Evolutionary conservation across 306 rosid genomes (phyloP).

Genomic region (Quercus parvula): DNA sequence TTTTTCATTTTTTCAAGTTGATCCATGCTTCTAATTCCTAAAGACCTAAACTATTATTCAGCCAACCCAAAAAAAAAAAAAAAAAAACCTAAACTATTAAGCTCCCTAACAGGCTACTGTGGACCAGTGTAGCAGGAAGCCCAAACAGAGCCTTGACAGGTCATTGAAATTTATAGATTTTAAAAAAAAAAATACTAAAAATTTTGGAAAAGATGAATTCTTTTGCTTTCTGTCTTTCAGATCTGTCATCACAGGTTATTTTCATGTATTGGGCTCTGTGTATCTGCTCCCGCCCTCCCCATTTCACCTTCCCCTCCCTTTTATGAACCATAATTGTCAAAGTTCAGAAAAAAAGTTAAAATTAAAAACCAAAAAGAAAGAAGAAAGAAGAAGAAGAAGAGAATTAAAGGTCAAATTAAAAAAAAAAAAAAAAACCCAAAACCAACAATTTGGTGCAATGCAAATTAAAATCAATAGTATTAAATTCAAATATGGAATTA

Average conservation of each 20-base stretch:
- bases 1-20: no score
- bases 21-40: no score
- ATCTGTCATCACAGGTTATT: conserved; percentile 16
- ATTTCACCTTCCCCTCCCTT: neutral
- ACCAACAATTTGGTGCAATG: neutral
- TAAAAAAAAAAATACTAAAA: no score
- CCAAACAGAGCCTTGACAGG: neutral
- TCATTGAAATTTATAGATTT: neutral
- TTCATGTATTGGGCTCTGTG: conserved; percentile 19
- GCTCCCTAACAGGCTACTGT: neutral
- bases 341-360: neutral
- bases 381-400: neutral
- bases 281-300: conserved; percentile 1
- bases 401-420: no score
- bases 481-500: no score
- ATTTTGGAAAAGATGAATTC: neutral
- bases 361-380: neutral
- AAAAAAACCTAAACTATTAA: no score
- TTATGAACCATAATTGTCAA: neutral
- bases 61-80: no score
- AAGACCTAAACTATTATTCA: no score
- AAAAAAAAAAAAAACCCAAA: neutral
- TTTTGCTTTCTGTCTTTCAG: conserved; percentile 20
- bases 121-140: neutral
- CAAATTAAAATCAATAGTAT: neutral